Base-by-base conservation (phyloP, 1,284 basidiomycete species). In the Apiotrichum mycotoxinovorans region DNA sequence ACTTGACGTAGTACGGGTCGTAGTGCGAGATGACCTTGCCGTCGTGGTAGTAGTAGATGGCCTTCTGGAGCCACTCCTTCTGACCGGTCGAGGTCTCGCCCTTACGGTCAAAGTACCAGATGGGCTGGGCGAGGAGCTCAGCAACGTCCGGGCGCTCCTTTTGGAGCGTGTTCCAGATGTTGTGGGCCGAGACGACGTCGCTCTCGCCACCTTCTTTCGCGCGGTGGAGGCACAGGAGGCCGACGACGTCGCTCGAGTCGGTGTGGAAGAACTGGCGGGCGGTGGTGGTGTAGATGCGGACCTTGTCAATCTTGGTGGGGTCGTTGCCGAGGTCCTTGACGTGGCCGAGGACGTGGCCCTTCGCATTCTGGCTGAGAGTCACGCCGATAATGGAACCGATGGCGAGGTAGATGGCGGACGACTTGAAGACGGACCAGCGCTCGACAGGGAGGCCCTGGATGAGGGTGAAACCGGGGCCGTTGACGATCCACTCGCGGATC, bases 241-340 rank as follows among this genome's bases (percentile, higher is more conserved):
- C 77, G 54, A 79, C 73, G 20, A 78, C 67, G 22, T 76, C 76
- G 20, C 64, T 50, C 2, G 58, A 54, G 53, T 71, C 70, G 25
- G 66, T 66, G 63, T 78, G 78, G 69, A 79, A 79, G 67, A 73
- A 78, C 58, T 79, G 77, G 15, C 71, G 63, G 7, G 73, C 72
- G 49, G 74, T 71, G 45, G 77, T 79, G 56, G 67, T 69, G 66
- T 79, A 79, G 62, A 78, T 79, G n/a, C 78, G 58, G n/a, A 79
- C 75, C 57, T 74, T 77, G 62, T 75, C 69, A 53, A 77, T 76
- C 52, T 75, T 68, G 1, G 73, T 77, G 1, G 74, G 72, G 44
- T 78, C 75, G 51, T 78, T 74, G n/a, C 75, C 74, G 11, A 79
- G 61, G 47, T 73, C 74, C 60, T 79, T 78, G 62, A 79, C 78